Evolutionary conservation across 78 protist genomes (phyloP), one percentile per base, ranked within the genome.

Genomic region (Dictyostelium intermedium): DNA sequence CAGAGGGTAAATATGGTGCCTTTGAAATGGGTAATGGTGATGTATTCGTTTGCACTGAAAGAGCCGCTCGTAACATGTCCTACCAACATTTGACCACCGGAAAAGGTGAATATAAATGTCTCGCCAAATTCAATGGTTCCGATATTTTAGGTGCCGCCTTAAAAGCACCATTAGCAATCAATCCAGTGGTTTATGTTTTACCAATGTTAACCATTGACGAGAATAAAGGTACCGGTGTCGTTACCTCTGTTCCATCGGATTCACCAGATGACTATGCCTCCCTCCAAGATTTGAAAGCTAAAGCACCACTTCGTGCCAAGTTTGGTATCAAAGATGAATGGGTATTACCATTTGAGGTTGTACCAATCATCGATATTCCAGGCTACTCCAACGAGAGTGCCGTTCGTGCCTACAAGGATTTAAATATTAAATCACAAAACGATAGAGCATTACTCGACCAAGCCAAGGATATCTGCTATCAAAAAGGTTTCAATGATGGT

Each of bases 261-360:
- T 93, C 99, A 18, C 99, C 99, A 45, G 99, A 98, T 83, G 99
- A 99, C 84, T 99, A 96, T 91, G 97, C 97, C n/a, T 97, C 98
- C 35, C 86, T 97, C 63, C 83, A 60, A 25, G 99, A 99, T 87
- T 95, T 99, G 66, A 97, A 97, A 84, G 84, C 85, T 25, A 99
- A 99, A 96, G 87, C 82, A 20, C 96, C 96, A 83, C 77, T 95
- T 85, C 85, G 98, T 27, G 86, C 73, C 43, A 97, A 97, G 93
- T 97, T 79, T 80, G 96, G 95, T 50, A 79, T 98, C 70, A 94
- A 85, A 81, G 97, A 93, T 83, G 98, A 96, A 73, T 96, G 96
- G 97, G 97, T 87, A 34, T 73, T 97, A 18, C 98, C 98, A 47
- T 97, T 97, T 81, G 99, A 97, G 32, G 89, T 91, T 37, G 69